Conservation (phyloP, 345 rosid species). For the Gynandropsis gynandra region DNA sequence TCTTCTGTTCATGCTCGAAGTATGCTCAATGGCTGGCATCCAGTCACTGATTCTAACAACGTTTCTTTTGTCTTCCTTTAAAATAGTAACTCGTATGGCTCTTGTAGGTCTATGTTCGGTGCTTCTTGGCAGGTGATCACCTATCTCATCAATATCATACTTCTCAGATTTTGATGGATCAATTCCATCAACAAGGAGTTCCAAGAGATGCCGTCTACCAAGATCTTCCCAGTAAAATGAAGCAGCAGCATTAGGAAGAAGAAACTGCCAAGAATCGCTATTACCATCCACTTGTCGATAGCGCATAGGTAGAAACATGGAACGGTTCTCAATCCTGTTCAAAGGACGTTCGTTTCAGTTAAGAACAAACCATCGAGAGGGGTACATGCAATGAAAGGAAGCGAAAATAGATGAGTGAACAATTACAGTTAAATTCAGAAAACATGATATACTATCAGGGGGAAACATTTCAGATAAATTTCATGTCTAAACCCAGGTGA, state of each 20-base stretch:
- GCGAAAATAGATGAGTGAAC: constrained; percentile 4
- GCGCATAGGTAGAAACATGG: constrained; percentile 74
- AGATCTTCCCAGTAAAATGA: constrained; percentile 96
- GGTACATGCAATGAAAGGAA: constrained; percentile 7
- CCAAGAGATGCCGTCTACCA: constrained; percentile 65
- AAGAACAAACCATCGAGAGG: constrained; percentile 2
- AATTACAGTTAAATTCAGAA: too few relatives aligned
- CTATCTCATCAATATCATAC: constrained; percentile 75
- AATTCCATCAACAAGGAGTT: constrained; percentile 65
- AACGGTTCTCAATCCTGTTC: constrained; percentile 87
- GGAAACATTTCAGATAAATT: constrained; percentile 4
- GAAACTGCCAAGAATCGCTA: constrained; percentile 78
- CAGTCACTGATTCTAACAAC: constrained; percentile 75
- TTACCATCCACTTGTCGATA: constrained; percentile 75
- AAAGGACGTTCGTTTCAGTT: constrained; percentile 19
- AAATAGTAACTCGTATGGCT: constrained; percentile 71
- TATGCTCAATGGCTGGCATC: constrained; percentile 85
- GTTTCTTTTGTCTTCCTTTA: constrained; percentile 79
- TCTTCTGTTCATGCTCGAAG: constrained; percentile 31
- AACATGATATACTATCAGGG: constrained; percentile 8
- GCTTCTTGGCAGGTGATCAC: constrained; percentile 62
- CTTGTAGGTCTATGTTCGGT: constrained; percentile 45
- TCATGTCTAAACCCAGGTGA: neutral
- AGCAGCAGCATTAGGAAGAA: constrained; percentile 83
- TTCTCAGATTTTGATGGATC: constrained; percentile 51